Evolutionary conservation across 371 early-diverging fungal genomes (phyloP), one percentile per base, ranked within the genome.

Genomic region (Saksenaea oblongispora): DNA sequence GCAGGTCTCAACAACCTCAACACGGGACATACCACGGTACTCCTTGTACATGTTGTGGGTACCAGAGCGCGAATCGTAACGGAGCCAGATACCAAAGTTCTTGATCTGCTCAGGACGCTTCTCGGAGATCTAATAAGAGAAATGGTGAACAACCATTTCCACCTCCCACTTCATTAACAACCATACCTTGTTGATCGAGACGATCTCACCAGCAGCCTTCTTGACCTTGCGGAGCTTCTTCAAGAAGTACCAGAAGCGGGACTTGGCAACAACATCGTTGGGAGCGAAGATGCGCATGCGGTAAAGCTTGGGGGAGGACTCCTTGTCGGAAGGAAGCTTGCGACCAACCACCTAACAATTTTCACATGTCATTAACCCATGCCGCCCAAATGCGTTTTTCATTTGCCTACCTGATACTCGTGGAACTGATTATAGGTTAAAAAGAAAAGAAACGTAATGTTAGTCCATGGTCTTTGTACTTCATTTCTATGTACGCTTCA

Each of bases 41-140:
- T 99, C 99, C 94, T 99, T 99, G 93, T 99, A 99, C 96, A 99
- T 98, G 93, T 99, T 99, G 93, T 99, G 98, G 67, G 98, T 95
- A 70, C 98, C 98, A 61, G 96, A 97, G 84, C 98, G 97, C 65
- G 98, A 97, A 86, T 98, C 95, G 90, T 99, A 99, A 74, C 97
- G 95, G 74, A 99, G 92, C 94, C 95, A 97, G 89, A 99, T 94
- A 74, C 99, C 99, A 80, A 91, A 99, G 94, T 97, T 99, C 93
- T 99, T 99, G 83, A 98, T 94, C 76, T 86, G 85, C 59, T 87
- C 80, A 69, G 96, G 95, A 75, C 90, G 90, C 87, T 97, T 93
- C 87, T 99, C 98, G 79, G 84, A 87, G 87, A 99, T 95, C 94
- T 94, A 61, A 13, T 17, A n/a, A 47, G n/a, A 22, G 0, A 31